Evolutionary conservation across 2,329 filamentous ascomycete species (phyloP), one percentile per base, ranked within the genome.

Genomic region (Microsporum ferrugineum): DNA sequence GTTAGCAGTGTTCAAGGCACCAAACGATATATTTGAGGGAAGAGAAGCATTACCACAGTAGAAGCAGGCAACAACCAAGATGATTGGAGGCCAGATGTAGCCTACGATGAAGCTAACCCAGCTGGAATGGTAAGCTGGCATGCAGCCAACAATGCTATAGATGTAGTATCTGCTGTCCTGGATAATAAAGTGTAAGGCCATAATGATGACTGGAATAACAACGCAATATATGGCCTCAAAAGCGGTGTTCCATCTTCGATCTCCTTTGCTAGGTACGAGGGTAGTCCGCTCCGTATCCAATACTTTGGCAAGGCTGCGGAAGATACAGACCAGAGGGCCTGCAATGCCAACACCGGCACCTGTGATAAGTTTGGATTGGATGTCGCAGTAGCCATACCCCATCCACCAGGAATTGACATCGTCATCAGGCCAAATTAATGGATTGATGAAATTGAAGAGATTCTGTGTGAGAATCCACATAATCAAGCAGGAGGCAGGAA

Each of bases 351-450:
- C 76, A 17, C 76, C 76, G 6, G 77, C 73, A 2, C 80, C 82
- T 29, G 82, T 75, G 62, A 80, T 77, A 38, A 88, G 67, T 63
- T 85, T 84, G 60, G 80, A 76, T 65, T 87, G 78, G 57, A 88
- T 73, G 69, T 89, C 86, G 71, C 86, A 89, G 62, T 86, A 79
- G 1, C 78, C 79, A 3, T 70, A 68, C 3, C 86, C 86, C 62
- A 79, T 71, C 78, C 79, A 88, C 79, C 81, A 84, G 4, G 73
- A 69, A 0, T 67, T 41, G 10, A 80, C 67, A 64, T 86, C 74
- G 64, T 86, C 82, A 5, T 76, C 80, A 0, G 80, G 79, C 86
- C 86, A 89, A 63, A 88, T 79, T 57, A 86, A 69, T 1, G 84
- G 76, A 67, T 88, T 88, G 75, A 84, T 71, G 64, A 84, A 77